A percentile compares a stretch with the other conserved stretches of the same genome.
phyloP scores from a whole-genome alignment of 495 filamentous ascomycete species.

The Hapsidospora chrysogenum region DNA sequence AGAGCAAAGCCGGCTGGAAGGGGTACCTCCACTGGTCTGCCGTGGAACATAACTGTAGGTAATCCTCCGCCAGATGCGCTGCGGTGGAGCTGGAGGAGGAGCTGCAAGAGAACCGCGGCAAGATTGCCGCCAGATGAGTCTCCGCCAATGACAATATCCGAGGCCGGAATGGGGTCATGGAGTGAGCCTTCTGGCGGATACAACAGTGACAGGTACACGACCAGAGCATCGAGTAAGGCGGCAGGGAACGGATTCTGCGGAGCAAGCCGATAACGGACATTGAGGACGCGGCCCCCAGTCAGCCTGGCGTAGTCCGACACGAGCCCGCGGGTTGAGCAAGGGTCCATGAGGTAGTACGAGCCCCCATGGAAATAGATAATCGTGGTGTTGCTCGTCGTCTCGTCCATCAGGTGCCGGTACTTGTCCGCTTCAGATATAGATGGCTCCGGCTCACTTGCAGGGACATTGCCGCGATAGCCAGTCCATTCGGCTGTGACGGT shows the following conservation, averaged over 20 bases:
- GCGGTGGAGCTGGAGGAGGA: too few species aligned
- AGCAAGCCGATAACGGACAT: conserved; percentile 68
- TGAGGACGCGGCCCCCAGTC: conserved; percentile 44
- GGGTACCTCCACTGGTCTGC: too few species aligned
- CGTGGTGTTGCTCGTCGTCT: conserved; percentile 44
- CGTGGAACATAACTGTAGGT: too few species aligned
- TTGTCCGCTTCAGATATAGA: conserved; percentile 51
- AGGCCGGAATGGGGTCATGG: too few species aligned
- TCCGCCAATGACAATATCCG: too few species aligned
- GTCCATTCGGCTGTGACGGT: conserved; percentile 78
- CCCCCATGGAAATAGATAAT: conserved; percentile 82
- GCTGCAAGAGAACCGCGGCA: too few species aligned
- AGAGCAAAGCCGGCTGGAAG: too few species aligned
- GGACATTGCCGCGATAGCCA: conserved; percentile 44
- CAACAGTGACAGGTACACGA: too few species aligned
- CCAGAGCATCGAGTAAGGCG: conserved; percentile 65
- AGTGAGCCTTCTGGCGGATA: too few species aligned
- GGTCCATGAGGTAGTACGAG: conserved; percentile 64
- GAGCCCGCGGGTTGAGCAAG: conserved; percentile 38
- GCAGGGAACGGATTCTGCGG: conserved; percentile 74
- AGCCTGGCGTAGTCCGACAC: conserved; percentile 29
- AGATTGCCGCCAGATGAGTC: too few species aligned
- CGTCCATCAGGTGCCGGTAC: conserved; percentile 55
- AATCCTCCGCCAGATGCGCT: too few species aligned
- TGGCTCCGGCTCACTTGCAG: conserved; percentile 33